phyloP scores from a whole-genome alignment of 495 filamentous ascomycete species.

The Penicillium canariense region DNA sequence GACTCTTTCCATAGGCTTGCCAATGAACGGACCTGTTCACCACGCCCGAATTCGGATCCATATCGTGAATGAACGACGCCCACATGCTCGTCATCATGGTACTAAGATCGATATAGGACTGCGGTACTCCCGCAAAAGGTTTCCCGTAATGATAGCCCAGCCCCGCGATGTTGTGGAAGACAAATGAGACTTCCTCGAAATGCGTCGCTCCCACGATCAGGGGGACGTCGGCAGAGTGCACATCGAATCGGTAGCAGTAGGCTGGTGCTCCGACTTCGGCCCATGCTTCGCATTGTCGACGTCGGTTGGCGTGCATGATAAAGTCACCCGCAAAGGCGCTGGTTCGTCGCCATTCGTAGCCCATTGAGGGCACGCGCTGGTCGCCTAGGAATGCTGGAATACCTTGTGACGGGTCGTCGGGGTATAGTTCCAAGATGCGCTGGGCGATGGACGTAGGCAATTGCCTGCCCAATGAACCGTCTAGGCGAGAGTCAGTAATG shows the following conservation, averaged over 20 bases:
- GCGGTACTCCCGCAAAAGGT: constrained; percentile 47
- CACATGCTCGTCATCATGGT: constrained; percentile 54
- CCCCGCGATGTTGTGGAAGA: constrained; percentile 56
- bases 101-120: constrained; percentile 46
- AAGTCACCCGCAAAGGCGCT: constrained; percentile 54
- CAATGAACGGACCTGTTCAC: constrained; percentile 36
- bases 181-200: constrained; percentile 60
- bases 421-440: constrained; percentile 48
- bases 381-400: constrained; percentile 45
- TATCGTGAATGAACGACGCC: constrained; percentile 52
- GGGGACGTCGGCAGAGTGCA: constrained; percentile 38
- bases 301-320: constrained; percentile 54
- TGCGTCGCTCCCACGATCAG: constrained; percentile 47
- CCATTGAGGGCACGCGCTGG: constrained; percentile 35
- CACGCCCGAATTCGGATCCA: constrained; percentile 46
- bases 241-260: constrained; percentile 64
- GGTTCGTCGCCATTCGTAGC: constrained; percentile 50
- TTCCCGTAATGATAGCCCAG: constrained; percentile 47
- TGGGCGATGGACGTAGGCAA: constrained; percentile 32
- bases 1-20: constrained; percentile 40
- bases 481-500: constrained; percentile 4
- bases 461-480: constrained; percentile 30
- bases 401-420: constrained; percentile 46
- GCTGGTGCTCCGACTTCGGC: constrained; percentile 42
- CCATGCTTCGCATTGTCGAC: constrained; percentile 55